Conservation (phyloP, 108 stramenopile genomes). For the Skeletonema marinoi region DNA sequence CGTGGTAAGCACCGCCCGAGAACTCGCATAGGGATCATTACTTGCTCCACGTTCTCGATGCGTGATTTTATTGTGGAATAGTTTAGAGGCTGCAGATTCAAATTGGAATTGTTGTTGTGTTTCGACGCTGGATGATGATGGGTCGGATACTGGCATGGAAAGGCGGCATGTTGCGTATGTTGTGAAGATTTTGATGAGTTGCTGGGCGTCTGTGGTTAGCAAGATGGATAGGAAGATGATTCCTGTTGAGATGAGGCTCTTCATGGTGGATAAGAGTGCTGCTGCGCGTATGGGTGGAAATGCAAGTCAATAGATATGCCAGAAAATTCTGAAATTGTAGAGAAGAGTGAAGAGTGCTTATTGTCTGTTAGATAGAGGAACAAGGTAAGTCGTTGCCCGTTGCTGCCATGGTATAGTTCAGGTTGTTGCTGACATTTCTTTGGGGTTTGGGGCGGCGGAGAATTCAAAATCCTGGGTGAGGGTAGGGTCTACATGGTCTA, state of each 20-base stretch:
- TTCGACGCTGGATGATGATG: background rate
- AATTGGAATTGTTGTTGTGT: constrained; percentile 30
- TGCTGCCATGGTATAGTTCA: too few relatives aligned
- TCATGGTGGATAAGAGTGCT: background rate
- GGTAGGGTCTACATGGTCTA: too few relatives aligned
- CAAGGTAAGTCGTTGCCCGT: too few relatives aligned
- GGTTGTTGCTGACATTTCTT: background rate
- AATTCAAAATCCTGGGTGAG: background rate
- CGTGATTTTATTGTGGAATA: constrained; percentile 15
- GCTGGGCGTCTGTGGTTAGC: background rate
- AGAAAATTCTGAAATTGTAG: too few relatives aligned
- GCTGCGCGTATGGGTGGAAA: too few relatives aligned
- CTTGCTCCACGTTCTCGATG: background rate
- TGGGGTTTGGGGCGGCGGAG: background rate
- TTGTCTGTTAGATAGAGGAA: too few relatives aligned
- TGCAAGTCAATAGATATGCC: too few relatives aligned
- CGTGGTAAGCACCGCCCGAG: constrained; percentile 5
- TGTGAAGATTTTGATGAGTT: constrained; percentile 21
- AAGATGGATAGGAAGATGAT: background rate
- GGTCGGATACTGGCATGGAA: background rate
- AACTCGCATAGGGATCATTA: constrained; percentile 7
- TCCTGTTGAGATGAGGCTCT: background rate
- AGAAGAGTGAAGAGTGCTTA: too few relatives aligned
- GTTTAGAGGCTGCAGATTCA: constrained; percentile 33
- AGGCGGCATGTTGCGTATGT: constrained; percentile 14